Conservation (phyloP, 1,284 basidiomycete species). For the Ceratobasidium sp. region DNA sequence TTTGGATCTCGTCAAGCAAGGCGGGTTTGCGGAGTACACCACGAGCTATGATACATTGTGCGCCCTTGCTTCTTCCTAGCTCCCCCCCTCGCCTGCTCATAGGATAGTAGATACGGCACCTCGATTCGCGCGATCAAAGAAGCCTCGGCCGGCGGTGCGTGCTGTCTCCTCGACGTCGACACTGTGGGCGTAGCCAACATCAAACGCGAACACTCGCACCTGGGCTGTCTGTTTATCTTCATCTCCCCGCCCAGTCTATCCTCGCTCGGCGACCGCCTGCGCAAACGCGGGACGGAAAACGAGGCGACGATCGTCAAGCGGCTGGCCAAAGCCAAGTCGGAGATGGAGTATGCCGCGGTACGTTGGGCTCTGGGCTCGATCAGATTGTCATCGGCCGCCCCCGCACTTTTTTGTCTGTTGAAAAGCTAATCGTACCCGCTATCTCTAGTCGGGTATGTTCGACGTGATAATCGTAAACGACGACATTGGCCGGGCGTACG, state of each 20-base stretch:
- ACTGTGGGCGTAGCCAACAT: constrained; percentile 93
- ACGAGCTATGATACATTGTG: constrained; percentile 89
- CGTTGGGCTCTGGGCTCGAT: constrained; percentile 3
- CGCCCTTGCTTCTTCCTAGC: constrained; percentile 44
- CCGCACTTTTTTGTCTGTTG: background rate
- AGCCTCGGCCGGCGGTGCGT: constrained; percentile 53
- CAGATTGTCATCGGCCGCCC: constrained; percentile 14
- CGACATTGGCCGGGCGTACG: constrained; percentile 84
- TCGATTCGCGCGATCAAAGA: constrained; percentile 71
- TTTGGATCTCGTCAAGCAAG: constrained; percentile 55
- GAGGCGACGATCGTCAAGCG: constrained; percentile 76
- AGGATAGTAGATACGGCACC: constrained; percentile 72
- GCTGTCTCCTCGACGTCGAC: constrained; percentile 97
- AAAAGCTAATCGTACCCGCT: background rate
- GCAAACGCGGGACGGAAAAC: constrained; percentile 85
- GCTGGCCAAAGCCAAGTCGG: constrained; percentile 78
- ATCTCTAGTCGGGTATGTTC: constrained; percentile 66
- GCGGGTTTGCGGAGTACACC: constrained; percentile 66
- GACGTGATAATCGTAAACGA: constrained; percentile 93
- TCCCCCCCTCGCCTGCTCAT: background rate
- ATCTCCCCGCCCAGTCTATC: constrained; percentile 85
- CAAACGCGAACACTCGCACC: constrained; percentile 68
- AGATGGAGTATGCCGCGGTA: constrained; percentile 80
- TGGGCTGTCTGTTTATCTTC: constrained; percentile 92
- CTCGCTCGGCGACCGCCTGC: constrained; percentile 71